A percentile compares a stretch with the other conserved stretches of the same genome.
Evolutionary conservation across 2,329 filamentous ascomycete species (phyloP).

Genomic region (Microcera coccophila): DNA sequence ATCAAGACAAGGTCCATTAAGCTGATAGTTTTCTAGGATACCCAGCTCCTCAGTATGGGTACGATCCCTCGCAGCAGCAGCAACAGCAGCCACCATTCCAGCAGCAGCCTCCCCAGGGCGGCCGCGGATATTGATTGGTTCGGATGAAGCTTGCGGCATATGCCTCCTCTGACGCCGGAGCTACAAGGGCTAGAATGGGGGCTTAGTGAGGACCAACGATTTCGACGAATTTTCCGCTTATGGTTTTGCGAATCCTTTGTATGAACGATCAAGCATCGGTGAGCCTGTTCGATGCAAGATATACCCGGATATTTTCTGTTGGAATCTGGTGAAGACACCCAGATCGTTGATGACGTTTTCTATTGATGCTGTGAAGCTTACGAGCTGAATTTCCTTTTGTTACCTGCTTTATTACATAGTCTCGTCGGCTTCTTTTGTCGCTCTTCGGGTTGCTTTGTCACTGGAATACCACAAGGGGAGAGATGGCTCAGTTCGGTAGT

Average conservation of each 20-base stretch:
- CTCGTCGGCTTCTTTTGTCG: no score
- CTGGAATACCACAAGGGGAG: neutral
- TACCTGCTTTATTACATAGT: constrained; percentile 14
- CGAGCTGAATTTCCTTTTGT: neutral
- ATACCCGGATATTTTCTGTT: constrained; percentile 28
- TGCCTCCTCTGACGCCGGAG: constrained; percentile 2
- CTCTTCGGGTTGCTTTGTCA: no score
- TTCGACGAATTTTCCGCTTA: constrained; percentile 23
- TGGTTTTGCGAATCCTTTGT: constrained; percentile 26
- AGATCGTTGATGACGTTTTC: constrained; percentile 28
- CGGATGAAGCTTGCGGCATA: constrained; percentile 4
- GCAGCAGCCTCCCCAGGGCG: constrained; percentile 38
- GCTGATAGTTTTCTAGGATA: constrained; percentile 31
- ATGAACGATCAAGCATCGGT: constrained; percentile 24
- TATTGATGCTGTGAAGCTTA: constrained; percentile 14
- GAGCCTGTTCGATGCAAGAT: constrained; percentile 29
- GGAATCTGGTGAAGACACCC: constrained; percentile 22
- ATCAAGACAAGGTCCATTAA: neutral
- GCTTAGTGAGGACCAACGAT: constrained; percentile 14
- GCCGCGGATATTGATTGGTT: constrained; percentile 40
- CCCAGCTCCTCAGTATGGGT: constrained; percentile 41
- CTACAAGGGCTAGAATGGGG: constrained; percentile 9
- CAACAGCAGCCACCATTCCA: no score
- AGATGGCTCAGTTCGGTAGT: neutral
- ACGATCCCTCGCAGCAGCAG: constrained; percentile 44